These are phyloP conservation scores for Megacollybia marginata DNA, from an alignment of 768 basidiomycete species.

Conservation along the genomic window DNA sequence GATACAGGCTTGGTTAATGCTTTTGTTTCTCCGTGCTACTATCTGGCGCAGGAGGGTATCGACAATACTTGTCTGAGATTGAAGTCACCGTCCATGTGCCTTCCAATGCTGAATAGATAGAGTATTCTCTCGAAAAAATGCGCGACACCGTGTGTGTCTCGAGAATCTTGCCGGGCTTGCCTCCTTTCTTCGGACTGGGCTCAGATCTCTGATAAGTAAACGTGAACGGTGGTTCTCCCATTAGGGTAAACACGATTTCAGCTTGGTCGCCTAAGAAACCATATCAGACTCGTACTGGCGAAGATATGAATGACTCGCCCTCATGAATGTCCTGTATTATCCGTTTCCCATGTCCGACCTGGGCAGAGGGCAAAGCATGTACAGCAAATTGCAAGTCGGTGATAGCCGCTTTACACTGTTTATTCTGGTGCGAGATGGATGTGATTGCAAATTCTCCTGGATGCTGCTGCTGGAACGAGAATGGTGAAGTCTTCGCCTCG, in stretches of 20 bases:
- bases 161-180: slow-evolving; percentile 68
- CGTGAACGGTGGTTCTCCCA: slow-evolving; percentile 91
- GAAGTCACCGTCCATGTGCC: slow-evolving; percentile 79
- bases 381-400: slow-evolving; percentile 68
- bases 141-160: slow-evolving; percentile 90
- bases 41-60: not conserved
- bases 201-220: slow-evolving; percentile 92
- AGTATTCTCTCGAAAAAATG: slow-evolving; percentile 68
- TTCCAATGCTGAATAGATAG: slow-evolving; percentile 87
- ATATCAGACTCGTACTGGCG: not conserved
- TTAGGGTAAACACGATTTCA: slow-evolving; percentile 83
- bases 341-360: slow-evolving; percentile 79
- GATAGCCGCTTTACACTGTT: slow-evolving; percentile 81
- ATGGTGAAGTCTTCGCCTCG: slow-evolving; percentile 73
- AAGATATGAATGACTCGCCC: slow-evolving; percentile 37
- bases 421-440: slow-evolving; percentile 88
- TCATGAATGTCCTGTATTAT: slow-evolving; percentile 85
- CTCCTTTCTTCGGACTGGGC: slow-evolving; percentile 57
- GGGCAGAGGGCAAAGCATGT: slow-evolving; percentile 81
- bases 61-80: slow-evolving; percentile 80
- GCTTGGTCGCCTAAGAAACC: slow-evolving; percentile 71
- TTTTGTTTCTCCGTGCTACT: too few relatives aligned
- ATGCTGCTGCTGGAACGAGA: slow-evolving; percentile 77
- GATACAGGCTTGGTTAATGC: too few relatives aligned
- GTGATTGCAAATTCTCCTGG: slow-evolving; percentile 80